Base-by-base conservation (phyloP, 352 stramenopile species). In the Phytopythium helicoides region DNA sequence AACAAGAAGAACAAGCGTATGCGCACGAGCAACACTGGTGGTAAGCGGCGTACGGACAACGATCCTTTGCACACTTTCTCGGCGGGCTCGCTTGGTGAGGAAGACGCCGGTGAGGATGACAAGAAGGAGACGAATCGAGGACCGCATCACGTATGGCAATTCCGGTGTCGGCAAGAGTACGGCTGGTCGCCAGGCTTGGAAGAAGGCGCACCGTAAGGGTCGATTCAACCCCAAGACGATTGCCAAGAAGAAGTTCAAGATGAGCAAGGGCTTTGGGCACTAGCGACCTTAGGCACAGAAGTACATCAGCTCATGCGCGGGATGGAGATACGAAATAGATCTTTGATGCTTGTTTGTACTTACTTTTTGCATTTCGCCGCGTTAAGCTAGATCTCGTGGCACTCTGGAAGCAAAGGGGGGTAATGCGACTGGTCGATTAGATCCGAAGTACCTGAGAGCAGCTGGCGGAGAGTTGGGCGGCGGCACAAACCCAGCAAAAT, bases 21-120 rank as follows among this genome's bases (percentile, higher is more conserved):
- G 35, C 74, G 76, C 14, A 45, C 65, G 23, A 58, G 61, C 39
- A 56, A 47, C 51, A 71, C 66, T 40, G 73, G 87, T 64, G 71
- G 66, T 58, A 89, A 93, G 69, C 75, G 89, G 25, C 80, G 88
- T 41, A 97, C 86, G 48, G 87, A 97, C 60, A 99, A 99, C 65
- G 97, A 99, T 68, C 97, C 97, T 26, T 80, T 99, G 44, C 96
- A 99, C 73, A 96, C 88, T 47, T 99, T 98, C 49, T 80, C 76
- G 33, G 73, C 81, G 46, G 67, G 66, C 66, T 73, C 88, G 23
- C 83, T 75, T 19, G 77, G 75, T 22, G 83, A 82, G 54, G 34
- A 73, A 34, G 71, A 71, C 44, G 46, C 68, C 1, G 68, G 50
- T 23, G 62, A 60, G 22, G 75, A 72, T 3, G 79, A 85, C 25